These are phyloP conservation scores for Botryotinia narcissicola DNA, from an alignment of 2,329 filamentous ascomycete species.

Conservation along the genomic window DNA sequence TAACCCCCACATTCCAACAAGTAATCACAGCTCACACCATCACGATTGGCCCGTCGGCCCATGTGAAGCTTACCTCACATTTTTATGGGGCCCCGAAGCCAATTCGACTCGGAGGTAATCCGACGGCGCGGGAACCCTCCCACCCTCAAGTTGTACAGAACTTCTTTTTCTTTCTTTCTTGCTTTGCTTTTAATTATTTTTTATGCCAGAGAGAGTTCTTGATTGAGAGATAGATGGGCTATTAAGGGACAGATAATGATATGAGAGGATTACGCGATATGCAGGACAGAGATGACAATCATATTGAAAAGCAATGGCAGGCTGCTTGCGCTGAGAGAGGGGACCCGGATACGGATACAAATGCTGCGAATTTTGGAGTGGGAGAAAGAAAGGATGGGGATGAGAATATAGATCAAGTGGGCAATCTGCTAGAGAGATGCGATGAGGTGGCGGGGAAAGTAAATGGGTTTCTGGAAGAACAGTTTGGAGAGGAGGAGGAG, in stretches of 20 bases:
- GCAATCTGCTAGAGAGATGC: slow-evolving; percentile 26
- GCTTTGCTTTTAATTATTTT: slow-evolving; percentile 2
- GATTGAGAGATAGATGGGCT: not conserved
- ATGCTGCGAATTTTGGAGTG: not conserved
- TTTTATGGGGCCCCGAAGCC: not conserved
- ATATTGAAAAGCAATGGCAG: slow-evolving; percentile 15
- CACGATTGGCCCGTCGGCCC: not conserved
- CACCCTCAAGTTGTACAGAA: not conserved
- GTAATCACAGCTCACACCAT: not conserved
- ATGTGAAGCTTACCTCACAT: slow-evolving; percentile 16
- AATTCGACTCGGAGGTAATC: not conserved
- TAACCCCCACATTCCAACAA: not conserved
- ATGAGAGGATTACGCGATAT: not conserved
- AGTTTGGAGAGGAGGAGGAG: slow-evolving; percentile 26
- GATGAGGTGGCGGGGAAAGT: slow-evolving; percentile 30
- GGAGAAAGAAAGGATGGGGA: not conserved
- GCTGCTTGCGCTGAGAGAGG: slow-evolving; percentile 3
- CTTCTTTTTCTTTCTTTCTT: not conserved
- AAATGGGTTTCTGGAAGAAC: slow-evolving; percentile 35
- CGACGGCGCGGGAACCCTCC: not conserved
- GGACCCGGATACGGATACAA: not conserved
- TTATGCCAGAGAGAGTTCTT: not conserved
- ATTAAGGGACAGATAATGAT: not conserved
- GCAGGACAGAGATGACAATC: slow-evolving; percentile 1
- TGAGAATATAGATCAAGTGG: not conserved